These are phyloP conservation scores for Pythium phragmiticola DNA, from an alignment of 352 stramenopile species.

Conservation along the genomic window DNA sequence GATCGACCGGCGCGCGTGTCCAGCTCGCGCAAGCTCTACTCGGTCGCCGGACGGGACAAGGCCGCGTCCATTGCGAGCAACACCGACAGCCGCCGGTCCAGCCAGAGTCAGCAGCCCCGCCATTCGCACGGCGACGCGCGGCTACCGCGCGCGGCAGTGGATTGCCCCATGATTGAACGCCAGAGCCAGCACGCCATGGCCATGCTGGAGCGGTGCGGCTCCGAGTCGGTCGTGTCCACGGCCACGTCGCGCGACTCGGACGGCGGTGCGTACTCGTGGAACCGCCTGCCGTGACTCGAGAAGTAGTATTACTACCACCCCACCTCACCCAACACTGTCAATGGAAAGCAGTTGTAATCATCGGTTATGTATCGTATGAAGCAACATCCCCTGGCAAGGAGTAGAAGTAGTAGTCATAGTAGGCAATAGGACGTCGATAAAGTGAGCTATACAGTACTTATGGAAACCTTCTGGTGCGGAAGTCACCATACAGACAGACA, in stretches of 20 bases:
- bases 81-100: neutral
- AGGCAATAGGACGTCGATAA: too few species aligned
- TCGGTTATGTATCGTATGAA: too few species aligned
- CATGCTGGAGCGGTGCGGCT: slow-evolving; percentile 33
- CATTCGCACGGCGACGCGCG: too few species aligned
- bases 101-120: neutral
- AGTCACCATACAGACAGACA: too few species aligned
- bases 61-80: slow-evolving; percentile 11
- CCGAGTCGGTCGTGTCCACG: slow-evolving; percentile 27
- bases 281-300: neutral
- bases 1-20: slow-evolving; percentile 3
- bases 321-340: neutral
- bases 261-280: slow-evolving; percentile 12
- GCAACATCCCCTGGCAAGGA: too few species aligned
- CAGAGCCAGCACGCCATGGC: slow-evolving; percentile 33
- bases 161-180: slow-evolving; percentile 48
- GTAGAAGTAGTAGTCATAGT: too few species aligned
- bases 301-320: neutral
- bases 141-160: slow-evolving; percentile 12
- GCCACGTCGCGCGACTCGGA: slow-evolving; percentile 17
- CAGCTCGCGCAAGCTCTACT: slow-evolving; percentile 12
- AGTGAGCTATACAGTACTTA: too few species aligned
- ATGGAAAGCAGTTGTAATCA: slow-evolving; percentile 9
- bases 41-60: slow-evolving; percentile 1
- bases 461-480: too few species aligned